Evolutionary conservation across 1,139 yeast genomes (phyloP), one percentile per base, ranked within the genome.

Genomic region (Yamadazyma sp.): DNA sequence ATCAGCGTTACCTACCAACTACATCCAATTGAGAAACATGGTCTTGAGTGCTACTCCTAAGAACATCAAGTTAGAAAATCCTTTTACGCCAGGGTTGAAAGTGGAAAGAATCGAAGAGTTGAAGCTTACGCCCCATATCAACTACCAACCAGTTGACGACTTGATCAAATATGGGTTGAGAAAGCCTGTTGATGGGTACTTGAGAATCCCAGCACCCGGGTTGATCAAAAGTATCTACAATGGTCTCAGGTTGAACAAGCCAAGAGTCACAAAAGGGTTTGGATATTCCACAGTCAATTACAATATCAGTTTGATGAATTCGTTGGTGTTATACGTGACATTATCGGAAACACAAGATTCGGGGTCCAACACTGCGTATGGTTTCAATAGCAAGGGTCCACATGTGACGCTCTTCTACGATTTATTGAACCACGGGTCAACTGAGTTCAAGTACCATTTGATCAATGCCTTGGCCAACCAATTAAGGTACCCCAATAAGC

Each of bases 401-500:
- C 88, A 87, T 47, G 85, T 84, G 36, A 66, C 81, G 3, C 68
- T 91, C 36, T 63, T 89, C 51, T 76, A 81, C 32, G 84, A 83
- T 38, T 67, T 91, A 52, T 71, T 88, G 64, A 79, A 79, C 51
- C 81, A 78, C 49, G 79, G 85, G n/a, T 62, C 75, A 12, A 75
- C 77, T 34, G 91, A 88, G 59, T 81, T 86, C 50, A 81, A 84
- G 51, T 87, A 79, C 64, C 87, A 86, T 49, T 60, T 89, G 43
- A 64, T 88, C 36, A 83, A 84, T 50, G 92, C 94, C 0, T 80
- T 92, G 62, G 88, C 86, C 27, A 89, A 92, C 64, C 96, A 92
- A 58, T 74, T 94, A 61, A 76, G 98, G 51, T 91, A 86, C 65
- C 97, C 98, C 41, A 91, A 87, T 58, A 75, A 91, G 37, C 97